These are phyloP conservation scores for Lachancea lanzarotensis DNA, from an alignment of 805 yeast species.

Conservation along the genomic window DNA sequence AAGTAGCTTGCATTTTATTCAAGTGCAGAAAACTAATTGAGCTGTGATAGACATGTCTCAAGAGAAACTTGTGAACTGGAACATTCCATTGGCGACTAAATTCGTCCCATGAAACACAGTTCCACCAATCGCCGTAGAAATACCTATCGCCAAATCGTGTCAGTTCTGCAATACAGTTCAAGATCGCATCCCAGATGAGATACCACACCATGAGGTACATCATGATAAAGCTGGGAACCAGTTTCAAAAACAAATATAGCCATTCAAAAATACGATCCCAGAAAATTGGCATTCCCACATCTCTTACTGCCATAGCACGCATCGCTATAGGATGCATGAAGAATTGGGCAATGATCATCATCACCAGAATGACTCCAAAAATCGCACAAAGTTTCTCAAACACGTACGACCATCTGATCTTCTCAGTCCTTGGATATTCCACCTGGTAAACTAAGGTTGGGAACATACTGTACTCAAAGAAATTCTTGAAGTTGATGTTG, in stretches of 20 bases:
- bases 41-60: constrained; percentile 91
- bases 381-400: constrained; percentile 66
- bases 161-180: constrained; percentile 85
- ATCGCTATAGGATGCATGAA: constrained; percentile 67
- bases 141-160: constrained; percentile 83
- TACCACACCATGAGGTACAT: constrained; percentile 76
- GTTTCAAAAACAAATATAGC: constrained; percentile 47
- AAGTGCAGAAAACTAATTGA: constrained; percentile 70
- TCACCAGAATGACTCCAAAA: constrained; percentile 77
- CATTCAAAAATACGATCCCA: constrained; percentile 21
- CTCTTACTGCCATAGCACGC: constrained; percentile 48
- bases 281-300: constrained; percentile 20
- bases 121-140: constrained; percentile 98
- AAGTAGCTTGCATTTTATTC: constrained; percentile 60
- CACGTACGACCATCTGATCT: constrained; percentile 64
- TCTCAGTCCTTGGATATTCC: constrained; percentile 69
- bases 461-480: constrained; percentile 73
- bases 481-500: constrained; percentile 60
- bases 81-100: constrained; percentile 91
- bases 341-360: constrained; percentile 75
- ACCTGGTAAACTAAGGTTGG: constrained; percentile 85
- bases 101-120: constrained; percentile 86
- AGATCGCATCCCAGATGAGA: constrained; percentile 91
- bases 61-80: constrained; percentile 83
- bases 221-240: constrained; percentile 72